phyloP scores from a whole-genome alignment of 768 basidiomycete species.

The Leccinum aurantiacum region DNA sequence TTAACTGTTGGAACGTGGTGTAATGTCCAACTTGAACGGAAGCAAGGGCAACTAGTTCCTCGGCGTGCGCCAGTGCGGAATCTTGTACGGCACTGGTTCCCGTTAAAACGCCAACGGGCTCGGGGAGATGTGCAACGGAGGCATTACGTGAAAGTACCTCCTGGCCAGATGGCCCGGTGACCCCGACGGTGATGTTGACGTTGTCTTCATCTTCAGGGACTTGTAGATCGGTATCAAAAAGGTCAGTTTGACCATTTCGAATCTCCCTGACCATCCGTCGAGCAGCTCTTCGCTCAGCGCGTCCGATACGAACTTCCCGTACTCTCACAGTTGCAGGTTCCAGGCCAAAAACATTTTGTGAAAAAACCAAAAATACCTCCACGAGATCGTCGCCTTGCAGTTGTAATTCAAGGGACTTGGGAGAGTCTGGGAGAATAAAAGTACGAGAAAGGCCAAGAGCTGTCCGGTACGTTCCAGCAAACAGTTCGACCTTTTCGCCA shows the following conservation, averaged over 20 bases:
- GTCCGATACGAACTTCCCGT: constrained; percentile 89
- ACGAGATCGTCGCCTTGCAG: constrained; percentile 91
- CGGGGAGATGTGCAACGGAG: constrained; percentile 29
- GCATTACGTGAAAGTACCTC: constrained; percentile 31
- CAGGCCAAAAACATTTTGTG: constrained; percentile 88
- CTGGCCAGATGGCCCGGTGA: constrained; percentile 50
- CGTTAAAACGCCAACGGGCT: constrained; percentile 25
- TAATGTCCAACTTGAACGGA: constrained; percentile 79
- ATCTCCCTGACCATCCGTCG: constrained; percentile 75
- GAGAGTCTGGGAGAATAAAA: constrained; percentile 90
- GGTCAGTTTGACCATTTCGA: constrained; percentile 47
- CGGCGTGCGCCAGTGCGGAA: constrained; percentile 46
- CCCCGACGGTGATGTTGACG: constrained; percentile 61
- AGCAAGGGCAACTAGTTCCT: constrained; percentile 67
- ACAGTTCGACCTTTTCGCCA: constrained; percentile 91
- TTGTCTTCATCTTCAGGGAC: constrained; percentile 51
- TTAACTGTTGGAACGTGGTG: constrained; percentile 89
- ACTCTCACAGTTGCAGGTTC: constrained; percentile 93
- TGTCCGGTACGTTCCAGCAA: constrained; percentile 89
- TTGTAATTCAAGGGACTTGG: constrained; percentile 81
- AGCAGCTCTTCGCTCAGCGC: constrained; percentile 83
- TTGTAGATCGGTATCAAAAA: constrained; percentile 45
- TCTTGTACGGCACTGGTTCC: constrained; percentile 34
- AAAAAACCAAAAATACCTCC: constrained; percentile 88
- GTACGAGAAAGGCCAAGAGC: constrained; percentile 89